phyloP scores from a whole-genome alignment of 139 green algal species.

The Chlorella vulgaris region DNA sequence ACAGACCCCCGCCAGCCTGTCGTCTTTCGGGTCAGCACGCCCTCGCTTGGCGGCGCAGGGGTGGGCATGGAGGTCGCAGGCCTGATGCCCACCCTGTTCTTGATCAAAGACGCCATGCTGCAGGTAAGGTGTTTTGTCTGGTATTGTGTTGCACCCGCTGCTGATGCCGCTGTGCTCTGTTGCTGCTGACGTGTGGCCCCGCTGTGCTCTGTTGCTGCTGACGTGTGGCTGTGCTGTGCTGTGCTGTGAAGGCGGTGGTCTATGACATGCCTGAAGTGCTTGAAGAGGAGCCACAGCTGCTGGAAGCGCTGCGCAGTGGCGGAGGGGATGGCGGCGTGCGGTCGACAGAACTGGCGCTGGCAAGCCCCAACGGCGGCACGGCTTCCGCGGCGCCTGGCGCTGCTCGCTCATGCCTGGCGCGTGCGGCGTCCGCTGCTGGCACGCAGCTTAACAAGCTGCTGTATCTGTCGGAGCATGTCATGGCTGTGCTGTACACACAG shows the following conservation, averaged over 20 bases:
- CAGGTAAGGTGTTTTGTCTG: slow-evolving; percentile 31
- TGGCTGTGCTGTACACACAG: slow-evolving; percentile 37
- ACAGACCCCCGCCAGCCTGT: not conserved
- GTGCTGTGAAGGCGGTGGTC: slow-evolving; percentile 16
- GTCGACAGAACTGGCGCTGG: no score
- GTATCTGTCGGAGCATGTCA: slow-evolving; percentile 33
- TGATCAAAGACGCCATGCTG: slow-evolving; percentile 61
- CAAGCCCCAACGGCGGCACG: not conserved
- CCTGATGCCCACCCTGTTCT: slow-evolving; percentile 56
- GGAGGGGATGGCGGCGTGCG: not conserved
- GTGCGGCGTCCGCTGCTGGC: not conserved
- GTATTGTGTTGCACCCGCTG: no score
- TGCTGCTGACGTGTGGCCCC: no score
- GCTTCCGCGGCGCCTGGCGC: not conserved
- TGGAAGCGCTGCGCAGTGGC: slow-evolving; percentile 1
- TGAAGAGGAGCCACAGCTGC: slow-evolving; percentile 8
- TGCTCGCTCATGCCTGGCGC: not conserved
- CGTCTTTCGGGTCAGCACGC: not conserved
- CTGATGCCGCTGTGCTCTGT: no score
- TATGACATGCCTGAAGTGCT: slow-evolving; percentile 27
- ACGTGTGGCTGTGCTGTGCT: no score
- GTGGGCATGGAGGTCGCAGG: slow-evolving; percentile 32
- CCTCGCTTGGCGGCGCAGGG: not conserved
- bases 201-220: no score
- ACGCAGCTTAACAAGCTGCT: slow-evolving; percentile 20